These are phyloP conservation scores for Mangifera indica DNA, from an alignment of 345 rosid species.

Conservation along the genomic window DNA sequence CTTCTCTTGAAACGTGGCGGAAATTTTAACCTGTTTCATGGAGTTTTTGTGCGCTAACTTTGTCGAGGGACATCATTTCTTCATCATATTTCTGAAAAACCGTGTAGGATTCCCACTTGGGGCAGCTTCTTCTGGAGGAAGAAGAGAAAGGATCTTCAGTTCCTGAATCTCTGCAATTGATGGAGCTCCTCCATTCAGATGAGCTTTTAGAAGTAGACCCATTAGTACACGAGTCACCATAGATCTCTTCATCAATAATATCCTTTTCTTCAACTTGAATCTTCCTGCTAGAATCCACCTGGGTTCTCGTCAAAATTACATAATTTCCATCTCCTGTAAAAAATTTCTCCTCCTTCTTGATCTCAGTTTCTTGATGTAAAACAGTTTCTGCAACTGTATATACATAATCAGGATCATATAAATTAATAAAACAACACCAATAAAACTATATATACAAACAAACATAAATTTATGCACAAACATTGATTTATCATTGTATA, in stretches of 20 bases:
- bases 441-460: too few species aligned
- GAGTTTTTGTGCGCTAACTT: constrained; percentile 84
- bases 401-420: constrained; percentile 19
- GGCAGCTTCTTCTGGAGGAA: constrained; percentile 90
- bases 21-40: constrained; percentile 73
- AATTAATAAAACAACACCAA: not conserved
- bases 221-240: constrained; percentile 74
- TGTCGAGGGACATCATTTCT: constrained; percentile 86
- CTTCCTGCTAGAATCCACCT: constrained; percentile 38
- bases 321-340: constrained; percentile 32
- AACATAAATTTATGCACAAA: too few species aligned
- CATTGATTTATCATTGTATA: too few species aligned
- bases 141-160: constrained; percentile 94
- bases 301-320: constrained; percentile 24
- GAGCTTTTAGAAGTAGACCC: constrained; percentile 99
- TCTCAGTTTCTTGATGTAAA: constrained; percentile 15
- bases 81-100: constrained; percentile 96
- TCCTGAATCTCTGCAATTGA: constrained; percentile 58
- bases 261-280: constrained; percentile 37
- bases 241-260: constrained; percentile 54
- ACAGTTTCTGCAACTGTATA: constrained; percentile 17
- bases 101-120: constrained; percentile 96
- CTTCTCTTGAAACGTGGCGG: too few species aligned
- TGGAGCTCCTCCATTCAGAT: constrained; percentile 96
- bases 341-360: constrained; percentile 17